Evolutionary conservation across 371 early-diverging fungal species (phyloP).

Genomic region (Apophysomyces elegans): DNA sequence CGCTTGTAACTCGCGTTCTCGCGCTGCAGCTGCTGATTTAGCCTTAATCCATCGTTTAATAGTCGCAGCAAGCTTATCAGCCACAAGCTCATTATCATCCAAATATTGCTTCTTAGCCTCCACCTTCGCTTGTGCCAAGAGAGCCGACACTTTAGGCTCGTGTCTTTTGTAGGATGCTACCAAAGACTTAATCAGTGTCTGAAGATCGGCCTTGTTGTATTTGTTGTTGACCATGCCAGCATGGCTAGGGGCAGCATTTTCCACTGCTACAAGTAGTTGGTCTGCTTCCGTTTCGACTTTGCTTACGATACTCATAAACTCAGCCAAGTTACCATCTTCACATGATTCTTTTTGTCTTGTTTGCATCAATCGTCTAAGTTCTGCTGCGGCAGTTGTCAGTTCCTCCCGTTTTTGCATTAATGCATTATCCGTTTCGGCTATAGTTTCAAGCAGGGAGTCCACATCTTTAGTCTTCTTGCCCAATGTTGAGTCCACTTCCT

Average conservation of each 20-base stretch:
- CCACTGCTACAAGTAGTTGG: constrained; percentile 32
- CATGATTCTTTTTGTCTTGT: constrained; percentile 31
- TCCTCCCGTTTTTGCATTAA: constrained; percentile 23
- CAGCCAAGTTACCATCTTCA: constrained; percentile 39
- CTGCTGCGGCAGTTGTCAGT: constrained; percentile 18
- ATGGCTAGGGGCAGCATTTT: constrained; percentile 37
- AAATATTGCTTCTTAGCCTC: constrained; percentile 49
- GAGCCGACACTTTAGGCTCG: constrained; percentile 30
- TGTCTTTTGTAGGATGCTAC: constrained; percentile 31
- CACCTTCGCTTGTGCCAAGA: constrained; percentile 32
- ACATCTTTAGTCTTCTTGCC: constrained; percentile 26
- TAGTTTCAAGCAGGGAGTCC: constrained; percentile 19
- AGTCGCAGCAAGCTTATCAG: constrained; percentile 46
- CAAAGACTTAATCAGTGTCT: constrained; percentile 45
- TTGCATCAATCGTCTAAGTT: constrained; percentile 29
- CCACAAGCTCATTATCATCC: constrained; percentile 52
- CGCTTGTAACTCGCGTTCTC: constrained; percentile 44
- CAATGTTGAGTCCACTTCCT: constrained; percentile 24
- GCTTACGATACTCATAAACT: constrained; percentile 49
- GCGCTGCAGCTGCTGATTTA: constrained; percentile 28
- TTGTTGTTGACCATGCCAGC: constrained; percentile 38
- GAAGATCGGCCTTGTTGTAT: constrained; percentile 54
- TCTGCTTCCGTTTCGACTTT: constrained; percentile 45
- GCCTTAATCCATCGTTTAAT: constrained; percentile 50
- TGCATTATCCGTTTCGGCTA: constrained; percentile 19